These are phyloP conservation scores for Fusarium pininemorale DNA, from an alignment of 2,329 filamentous ascomycete species.

Conservation along the genomic window DNA sequence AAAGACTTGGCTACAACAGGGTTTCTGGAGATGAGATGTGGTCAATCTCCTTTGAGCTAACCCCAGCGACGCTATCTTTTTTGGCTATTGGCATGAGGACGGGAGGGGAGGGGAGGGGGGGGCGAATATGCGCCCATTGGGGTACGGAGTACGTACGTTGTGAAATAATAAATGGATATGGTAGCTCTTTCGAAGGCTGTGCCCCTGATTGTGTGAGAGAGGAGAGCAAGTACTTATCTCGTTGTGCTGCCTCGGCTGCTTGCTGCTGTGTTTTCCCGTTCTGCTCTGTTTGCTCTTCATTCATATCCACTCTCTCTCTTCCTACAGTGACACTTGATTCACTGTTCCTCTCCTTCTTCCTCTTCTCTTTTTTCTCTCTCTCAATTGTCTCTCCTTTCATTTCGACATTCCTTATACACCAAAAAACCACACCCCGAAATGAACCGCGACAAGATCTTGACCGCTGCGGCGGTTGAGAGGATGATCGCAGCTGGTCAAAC, in stretches of 20 bases:
- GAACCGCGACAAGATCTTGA: constrained; percentile 55
- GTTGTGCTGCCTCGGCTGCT: constrained; percentile 4
- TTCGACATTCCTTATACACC: not conserved
- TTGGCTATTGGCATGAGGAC: not conserved
- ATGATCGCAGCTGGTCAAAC: constrained; percentile 64
- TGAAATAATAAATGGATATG: not conserved
- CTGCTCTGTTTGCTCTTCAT: constrained; percentile 1
- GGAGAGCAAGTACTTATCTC: not conserved
- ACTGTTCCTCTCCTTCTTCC: not conserved
- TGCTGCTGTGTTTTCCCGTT: not conserved
- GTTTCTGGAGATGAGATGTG: not conserved
- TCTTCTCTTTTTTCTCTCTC: not conserved
- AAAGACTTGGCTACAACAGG: not conserved
- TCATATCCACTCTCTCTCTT: constrained; percentile 1
- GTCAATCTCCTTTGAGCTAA: not conserved
- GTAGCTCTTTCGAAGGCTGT: not conserved
- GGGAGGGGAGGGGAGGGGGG: not conserved
- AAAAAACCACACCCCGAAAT: constrained; percentile 14
- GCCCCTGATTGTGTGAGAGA: not conserved
- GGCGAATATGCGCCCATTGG: not conserved
- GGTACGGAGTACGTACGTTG: not conserved
- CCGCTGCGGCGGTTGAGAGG: constrained; percentile 56
- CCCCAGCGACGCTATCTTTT: not conserved
- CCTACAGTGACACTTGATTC: not conserved
- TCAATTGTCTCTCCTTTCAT: not conserved